Evolutionary conservation across 1,139 yeast species (phyloP).

Genomic region (Protomyces lactucae-debilis): DNA sequence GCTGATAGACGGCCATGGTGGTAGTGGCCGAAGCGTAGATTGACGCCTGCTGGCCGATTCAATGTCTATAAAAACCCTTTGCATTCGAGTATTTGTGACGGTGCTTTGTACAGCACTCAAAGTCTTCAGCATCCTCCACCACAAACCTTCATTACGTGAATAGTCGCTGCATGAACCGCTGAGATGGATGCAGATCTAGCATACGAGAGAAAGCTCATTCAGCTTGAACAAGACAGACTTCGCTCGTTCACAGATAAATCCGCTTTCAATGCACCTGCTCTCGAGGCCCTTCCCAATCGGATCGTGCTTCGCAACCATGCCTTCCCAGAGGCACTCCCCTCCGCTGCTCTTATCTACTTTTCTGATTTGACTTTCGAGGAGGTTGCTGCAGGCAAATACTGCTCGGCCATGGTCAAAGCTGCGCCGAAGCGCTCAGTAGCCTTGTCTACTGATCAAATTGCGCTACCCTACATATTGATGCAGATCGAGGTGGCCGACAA

Average conservation of each 20-base stretch:
- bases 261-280: not conserved
- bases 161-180: too few relatives aligned
- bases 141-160: too few relatives aligned
- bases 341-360: not conserved
- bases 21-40: too few relatives aligned
- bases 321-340: not conserved
- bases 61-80: too few relatives aligned
- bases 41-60: too few relatives aligned
- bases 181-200: not conserved
- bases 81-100: too few relatives aligned
- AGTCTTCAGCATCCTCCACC: too few relatives aligned
- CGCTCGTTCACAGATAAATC: not conserved
- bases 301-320: not conserved
- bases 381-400: not conserved
- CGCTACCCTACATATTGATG: not conserved
- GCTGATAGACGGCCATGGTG: too few relatives aligned
- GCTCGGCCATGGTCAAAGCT: not conserved
- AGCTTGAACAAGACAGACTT: not conserved
- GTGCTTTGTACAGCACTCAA: too few relatives aligned
- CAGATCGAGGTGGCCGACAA: not conserved
- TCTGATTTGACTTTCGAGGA: not conserved
- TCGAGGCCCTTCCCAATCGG: not conserved
- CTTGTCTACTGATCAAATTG: not conserved
- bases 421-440: not conserved
- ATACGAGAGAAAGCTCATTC: not conserved